phyloP scores from a whole-genome alignment of 1,284 basidiomycete species.

The Schizophyllum commune region DNA sequence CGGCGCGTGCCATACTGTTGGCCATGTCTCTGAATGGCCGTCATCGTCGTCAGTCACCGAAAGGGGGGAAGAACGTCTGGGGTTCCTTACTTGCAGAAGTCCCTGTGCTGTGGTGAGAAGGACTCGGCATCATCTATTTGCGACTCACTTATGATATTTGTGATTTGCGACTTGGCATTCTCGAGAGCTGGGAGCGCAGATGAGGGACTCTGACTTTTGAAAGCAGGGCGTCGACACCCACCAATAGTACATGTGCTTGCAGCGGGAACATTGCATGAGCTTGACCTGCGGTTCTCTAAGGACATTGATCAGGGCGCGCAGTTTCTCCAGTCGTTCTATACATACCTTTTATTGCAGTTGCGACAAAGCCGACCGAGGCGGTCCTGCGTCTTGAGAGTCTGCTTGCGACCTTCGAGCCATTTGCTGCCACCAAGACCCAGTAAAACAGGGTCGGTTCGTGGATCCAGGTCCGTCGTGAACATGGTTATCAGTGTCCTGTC shows the following conservation, averaged over 20 bases:
- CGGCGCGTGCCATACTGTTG: not conserved
- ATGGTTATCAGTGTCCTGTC: slow-evolving; percentile 2
- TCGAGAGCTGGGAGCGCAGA: slow-evolving; percentile 1
- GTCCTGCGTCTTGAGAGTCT: slow-evolving; percentile 6
- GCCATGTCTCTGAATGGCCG: not conserved
- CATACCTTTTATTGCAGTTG: slow-evolving; percentile 3
- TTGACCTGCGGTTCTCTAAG: slow-evolving; percentile 7
- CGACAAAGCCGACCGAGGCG: slow-evolving; percentile 4
- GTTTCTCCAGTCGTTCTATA: not conserved
- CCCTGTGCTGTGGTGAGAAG: not conserved
- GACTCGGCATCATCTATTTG: not conserved
- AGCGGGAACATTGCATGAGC: slow-evolving; percentile 8
- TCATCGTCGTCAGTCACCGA: not conserved
- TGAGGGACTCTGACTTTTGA: not conserved
- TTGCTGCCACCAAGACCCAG: slow-evolving; percentile 8
- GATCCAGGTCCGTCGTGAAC: not conserved
- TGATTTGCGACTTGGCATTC: slow-evolving; percentile 9
- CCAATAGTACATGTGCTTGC: slow-evolving; percentile 13
- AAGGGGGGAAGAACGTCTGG: not conserved
- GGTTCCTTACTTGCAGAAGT: not conserved
- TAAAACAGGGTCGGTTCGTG: slow-evolving; percentile 5
- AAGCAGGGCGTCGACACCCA: not conserved
- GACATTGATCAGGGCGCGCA: not conserved
- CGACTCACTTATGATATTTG: slow-evolving; percentile 9
- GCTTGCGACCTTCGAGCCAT: slow-evolving; percentile 11